Evolutionary conservation across 2,329 filamentous ascomycete genomes (phyloP).

Genomic region (Hypoxylon rubiginosum): DNA sequence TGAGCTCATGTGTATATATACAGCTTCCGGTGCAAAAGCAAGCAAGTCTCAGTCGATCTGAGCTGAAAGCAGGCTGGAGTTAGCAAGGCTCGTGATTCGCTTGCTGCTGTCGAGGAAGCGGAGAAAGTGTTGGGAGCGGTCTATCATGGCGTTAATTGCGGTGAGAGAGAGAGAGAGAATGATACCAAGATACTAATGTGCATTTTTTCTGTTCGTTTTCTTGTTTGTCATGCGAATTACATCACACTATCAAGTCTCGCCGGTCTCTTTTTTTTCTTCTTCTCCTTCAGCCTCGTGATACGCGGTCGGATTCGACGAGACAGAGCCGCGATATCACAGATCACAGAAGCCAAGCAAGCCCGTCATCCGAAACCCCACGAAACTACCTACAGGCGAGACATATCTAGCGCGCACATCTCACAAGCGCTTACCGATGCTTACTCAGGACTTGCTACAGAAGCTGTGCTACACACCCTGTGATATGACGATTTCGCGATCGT

Average conservation of each 20-base stretch:
- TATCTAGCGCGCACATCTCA: not conserved
- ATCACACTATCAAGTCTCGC: not conserved
- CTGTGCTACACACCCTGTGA: conserved; percentile 12
- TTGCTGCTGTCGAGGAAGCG: not conserved
- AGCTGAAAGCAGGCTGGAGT: not conserved
- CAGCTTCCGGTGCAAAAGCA: not conserved
- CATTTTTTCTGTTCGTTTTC: not conserved
- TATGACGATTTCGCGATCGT: conserved; percentile 3
- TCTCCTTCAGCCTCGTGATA: not conserved
- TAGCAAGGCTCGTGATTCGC: not conserved
- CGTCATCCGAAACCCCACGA: not conserved
- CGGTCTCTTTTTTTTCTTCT: not conserved
- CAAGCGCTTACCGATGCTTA: conserved; percentile 13
- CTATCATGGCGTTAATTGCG: not conserved
- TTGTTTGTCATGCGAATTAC: not conserved
- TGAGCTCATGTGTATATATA: not conserved
- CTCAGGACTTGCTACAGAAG: conserved; percentile 3
- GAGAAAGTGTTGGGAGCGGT: not conserved
- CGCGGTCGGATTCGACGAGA: not conserved
- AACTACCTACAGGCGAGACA: not conserved
- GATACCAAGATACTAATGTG: not conserved
- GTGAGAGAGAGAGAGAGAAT: not conserved
- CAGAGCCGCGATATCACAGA: not conserved
- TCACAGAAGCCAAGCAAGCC: not conserved
- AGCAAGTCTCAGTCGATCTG: not conserved